Percentiles rank a stretch among this genome's conserved stretches.
phyloP scores from a whole-genome alignment of 495 filamentous ascomycete genomes.

The Xylaria telfairii region DNA sequence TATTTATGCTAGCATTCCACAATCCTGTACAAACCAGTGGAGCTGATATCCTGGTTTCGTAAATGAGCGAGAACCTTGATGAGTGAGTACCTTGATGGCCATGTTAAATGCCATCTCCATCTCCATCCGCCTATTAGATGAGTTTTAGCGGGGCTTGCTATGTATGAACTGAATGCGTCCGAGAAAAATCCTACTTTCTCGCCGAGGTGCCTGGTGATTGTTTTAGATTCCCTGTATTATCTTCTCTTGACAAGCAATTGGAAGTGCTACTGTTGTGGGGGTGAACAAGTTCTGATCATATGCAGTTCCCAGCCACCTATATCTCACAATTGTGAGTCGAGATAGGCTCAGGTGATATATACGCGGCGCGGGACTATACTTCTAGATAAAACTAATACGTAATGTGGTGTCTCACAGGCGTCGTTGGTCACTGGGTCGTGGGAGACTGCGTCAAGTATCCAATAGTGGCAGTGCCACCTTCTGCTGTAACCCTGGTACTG shows the following conservation, averaged over 20 bases:
- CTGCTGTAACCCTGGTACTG: not conserved
- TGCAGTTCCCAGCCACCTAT: not conserved
- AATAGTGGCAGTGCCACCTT: not conserved
- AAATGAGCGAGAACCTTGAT: constrained; percentile 14
- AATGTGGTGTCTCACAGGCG: not conserved
- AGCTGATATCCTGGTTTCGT: not conserved
- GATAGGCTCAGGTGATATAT: not conserved
- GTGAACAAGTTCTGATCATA: not conserved
- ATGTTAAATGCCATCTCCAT: not conserved
- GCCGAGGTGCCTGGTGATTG: too few species aligned
- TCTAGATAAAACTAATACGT: not conserved
- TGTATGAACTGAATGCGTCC: not conserved
- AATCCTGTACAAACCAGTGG: not conserved
- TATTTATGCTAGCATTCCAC: not conserved
- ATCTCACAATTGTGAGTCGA: not conserved
- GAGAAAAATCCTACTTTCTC: not conserved
- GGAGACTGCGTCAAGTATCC: not conserved
- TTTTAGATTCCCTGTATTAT: too few species aligned
- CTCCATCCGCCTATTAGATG: not conserved
- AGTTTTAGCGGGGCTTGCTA: not conserved
- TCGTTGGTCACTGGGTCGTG: not conserved
- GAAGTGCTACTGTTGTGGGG: too few species aligned
- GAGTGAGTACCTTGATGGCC: constrained; percentile 13
- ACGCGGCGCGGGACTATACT: not conserved
- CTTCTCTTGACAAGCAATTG: not conserved